These are phyloP conservation scores for Avena sativa DNA, from an alignment of 176 grass and related monocot genomes.

Conservation along the genomic window DNA sequence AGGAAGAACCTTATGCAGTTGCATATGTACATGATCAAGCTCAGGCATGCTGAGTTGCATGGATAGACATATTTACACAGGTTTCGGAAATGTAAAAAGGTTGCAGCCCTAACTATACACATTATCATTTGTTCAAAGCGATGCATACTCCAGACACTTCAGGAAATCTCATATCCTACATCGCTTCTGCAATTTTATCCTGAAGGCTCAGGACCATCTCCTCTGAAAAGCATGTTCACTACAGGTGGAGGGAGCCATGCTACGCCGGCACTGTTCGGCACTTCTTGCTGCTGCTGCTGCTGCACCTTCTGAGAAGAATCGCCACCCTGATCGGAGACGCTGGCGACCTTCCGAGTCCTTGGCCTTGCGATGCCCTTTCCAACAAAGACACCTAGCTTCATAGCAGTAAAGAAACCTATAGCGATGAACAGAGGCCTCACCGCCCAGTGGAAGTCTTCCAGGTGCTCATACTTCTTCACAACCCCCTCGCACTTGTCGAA, in stretches of 20 bases:
- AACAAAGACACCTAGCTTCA: slow-evolving; percentile 72
- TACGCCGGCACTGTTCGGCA: slow-evolving; percentile 30
- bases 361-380: slow-evolving; percentile 57
- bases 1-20: slow-evolving; percentile 11
- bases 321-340: slow-evolving; percentile 36
- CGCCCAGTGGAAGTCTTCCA: slow-evolving; percentile 93
- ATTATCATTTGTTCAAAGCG: neutral
- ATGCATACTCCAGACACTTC: neutral
- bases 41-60: neutral
- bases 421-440: slow-evolving; percentile 82
- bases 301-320: slow-evolving; percentile 43
- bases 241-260: slow-evolving; percentile 70
- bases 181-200: slow-evolving; percentile 38
- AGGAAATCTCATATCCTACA: neutral
- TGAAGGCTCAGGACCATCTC: slow-evolving; percentile 49
- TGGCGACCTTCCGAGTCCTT: slow-evolving; percentile 61
- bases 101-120: slow-evolving; percentile 50
- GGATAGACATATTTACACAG: slow-evolving; percentile 9
- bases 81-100: neutral
- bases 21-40: neutral
- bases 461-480: slow-evolving; percentile 92
- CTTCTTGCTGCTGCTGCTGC: slow-evolving; percentile 25
- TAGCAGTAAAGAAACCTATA: slow-evolving; percentile 72
- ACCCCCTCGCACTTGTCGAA: slow-evolving; percentile 86
- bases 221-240: slow-evolving; percentile 71